Percentiles rank a stretch among this genome's conserved stretches.
Evolutionary conservation across 352 stramenopile genomes (phyloP).

Genomic region (Phytophthora aleatoria): DNA sequence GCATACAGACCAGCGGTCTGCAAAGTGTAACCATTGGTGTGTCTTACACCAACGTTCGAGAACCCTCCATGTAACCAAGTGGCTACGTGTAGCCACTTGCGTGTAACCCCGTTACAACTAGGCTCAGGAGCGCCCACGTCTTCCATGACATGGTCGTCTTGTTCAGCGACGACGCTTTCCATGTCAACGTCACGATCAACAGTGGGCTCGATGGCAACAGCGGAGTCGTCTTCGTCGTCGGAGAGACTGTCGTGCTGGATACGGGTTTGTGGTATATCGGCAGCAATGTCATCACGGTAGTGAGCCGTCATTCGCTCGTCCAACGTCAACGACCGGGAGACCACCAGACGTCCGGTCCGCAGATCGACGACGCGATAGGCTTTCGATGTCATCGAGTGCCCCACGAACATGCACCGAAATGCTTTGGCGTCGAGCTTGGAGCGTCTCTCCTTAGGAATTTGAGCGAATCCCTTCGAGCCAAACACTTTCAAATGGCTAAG

Average conservation of each 20-base stretch:
- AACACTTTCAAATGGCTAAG: not conserved
- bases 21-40: no score
- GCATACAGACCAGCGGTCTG: no score
- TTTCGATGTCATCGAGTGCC: not conserved
- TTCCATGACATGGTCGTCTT: not conserved
- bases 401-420: conserved; percentile 1
- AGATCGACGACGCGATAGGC: not conserved
- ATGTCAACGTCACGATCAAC: conserved; percentile 1
- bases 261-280: not conserved
- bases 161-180: not conserved
- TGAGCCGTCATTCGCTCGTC: not conserved
- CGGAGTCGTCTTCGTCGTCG: not conserved
- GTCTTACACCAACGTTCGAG: no score
- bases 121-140: not conserved
- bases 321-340: not conserved
- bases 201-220: not conserved
- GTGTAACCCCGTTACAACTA: no score
- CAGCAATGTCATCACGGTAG: not conserved
- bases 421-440: not conserved
- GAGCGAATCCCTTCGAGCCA: conserved; percentile 1
- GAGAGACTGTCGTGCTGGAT: not conserved
- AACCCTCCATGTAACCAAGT: no score
- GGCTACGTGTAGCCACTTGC: no score
- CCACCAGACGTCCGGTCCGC: not conserved
- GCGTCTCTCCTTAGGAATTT: conserved; percentile 1